Conservation (phyloP, 352 stramenopile genomes). For the Globisporangium mamillatum region DNA sequence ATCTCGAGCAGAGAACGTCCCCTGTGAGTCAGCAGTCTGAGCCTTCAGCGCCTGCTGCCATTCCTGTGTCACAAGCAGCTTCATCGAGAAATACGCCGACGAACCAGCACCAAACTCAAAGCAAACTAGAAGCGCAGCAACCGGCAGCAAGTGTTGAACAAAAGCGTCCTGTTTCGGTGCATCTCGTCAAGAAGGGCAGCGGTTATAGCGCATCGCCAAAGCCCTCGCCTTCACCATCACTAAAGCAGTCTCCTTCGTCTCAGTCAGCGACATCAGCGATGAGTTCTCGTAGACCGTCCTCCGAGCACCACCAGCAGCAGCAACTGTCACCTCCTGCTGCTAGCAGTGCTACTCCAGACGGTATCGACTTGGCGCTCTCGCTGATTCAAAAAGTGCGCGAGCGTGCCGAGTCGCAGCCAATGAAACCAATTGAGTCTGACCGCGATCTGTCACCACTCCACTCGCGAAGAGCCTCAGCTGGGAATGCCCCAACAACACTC, state of each 20-base stretch:
- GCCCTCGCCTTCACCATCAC: background rate
- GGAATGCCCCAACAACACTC: background rate
- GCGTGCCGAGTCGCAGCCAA: constrained; percentile 1
- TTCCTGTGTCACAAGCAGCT: background rate
- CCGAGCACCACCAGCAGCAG: background rate
- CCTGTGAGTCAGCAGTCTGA: background rate
- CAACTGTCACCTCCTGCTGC: background rate
- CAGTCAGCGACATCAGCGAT: background rate
- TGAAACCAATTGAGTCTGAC: background rate
- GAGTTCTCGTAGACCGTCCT: background rate
- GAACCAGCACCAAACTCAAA: background rate
- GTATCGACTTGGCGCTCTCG: constrained; percentile 3
- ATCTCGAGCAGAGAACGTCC: background rate
- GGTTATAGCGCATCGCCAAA: background rate
- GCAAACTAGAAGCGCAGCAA: background rate
- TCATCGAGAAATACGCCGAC: background rate
- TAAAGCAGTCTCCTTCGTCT: background rate
- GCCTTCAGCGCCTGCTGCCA: background rate
- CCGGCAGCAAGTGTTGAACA: background rate
- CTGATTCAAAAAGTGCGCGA: constrained; percentile 8
- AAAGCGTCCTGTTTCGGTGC: background rate
- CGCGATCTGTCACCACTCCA: background rate
- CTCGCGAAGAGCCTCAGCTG: background rate
- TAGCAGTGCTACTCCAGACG: background rate
- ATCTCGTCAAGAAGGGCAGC: background rate